A percentile compares a stretch with the other conserved stretches of the same genome.
Evolutionary conservation across 257 asterid species (phyloP).

Genomic region (Pogostemon cablin): DNA sequence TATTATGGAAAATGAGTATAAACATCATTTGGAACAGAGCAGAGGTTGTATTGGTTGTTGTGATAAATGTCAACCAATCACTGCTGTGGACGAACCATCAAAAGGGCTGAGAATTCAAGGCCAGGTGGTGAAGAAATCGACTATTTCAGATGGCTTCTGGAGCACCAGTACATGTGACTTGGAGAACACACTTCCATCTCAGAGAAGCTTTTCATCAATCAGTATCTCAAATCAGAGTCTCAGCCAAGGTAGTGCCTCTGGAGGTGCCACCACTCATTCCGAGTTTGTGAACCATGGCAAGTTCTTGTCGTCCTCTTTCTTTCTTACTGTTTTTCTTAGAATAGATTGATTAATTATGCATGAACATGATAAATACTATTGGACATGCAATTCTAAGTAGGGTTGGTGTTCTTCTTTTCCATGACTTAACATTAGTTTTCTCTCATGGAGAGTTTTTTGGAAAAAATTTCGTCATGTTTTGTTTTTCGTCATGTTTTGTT

Average conservation of each 20-base stretch:
- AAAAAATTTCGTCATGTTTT: background rate
- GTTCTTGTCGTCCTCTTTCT: conserved; percentile 24
- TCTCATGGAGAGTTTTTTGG: too few species aligned
- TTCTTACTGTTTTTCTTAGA: background rate
- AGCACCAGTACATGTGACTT: conserved; percentile 75
- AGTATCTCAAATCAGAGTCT: conserved; percentile 57
- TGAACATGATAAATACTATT: background rate
- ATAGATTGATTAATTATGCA: background rate
- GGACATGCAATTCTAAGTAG: background rate
- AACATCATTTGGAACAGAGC: conserved; percentile 63
- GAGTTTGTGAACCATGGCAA: conserved; percentile 77
- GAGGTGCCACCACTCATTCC: conserved; percentile 46
- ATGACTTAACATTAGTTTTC: too few species aligned
- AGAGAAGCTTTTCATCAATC: conserved; percentile 71
- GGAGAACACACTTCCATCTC: conserved; percentile 66
- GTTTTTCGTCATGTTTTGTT: background rate
- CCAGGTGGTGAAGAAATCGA: conserved; percentile 52
- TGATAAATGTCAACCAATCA: conserved; percentile 61
- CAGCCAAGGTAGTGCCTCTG: conserved; percentile 43
- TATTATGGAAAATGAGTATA: conserved; percentile 44
- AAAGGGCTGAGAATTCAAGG: conserved; percentile 76
- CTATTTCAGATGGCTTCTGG: conserved; percentile 76
- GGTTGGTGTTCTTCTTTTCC: background rate
- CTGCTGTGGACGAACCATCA: conserved; percentile 70
- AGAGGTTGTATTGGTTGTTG: conserved; percentile 80